Base-by-base conservation (phyloP, 495 filamentous ascomycete genomes). In the Pyronema omphalodes region DNA sequence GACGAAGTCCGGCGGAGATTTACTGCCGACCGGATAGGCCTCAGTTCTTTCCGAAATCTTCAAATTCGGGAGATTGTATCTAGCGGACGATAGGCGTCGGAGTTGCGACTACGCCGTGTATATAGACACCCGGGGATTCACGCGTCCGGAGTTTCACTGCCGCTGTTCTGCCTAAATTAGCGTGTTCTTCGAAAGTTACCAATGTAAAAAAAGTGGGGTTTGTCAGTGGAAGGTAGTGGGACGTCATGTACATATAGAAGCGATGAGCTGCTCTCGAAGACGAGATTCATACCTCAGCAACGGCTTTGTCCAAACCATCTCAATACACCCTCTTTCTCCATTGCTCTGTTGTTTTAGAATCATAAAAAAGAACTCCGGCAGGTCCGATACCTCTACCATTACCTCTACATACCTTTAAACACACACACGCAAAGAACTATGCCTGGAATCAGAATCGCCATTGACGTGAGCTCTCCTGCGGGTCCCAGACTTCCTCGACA, bases 371-470 rank as follows among this genome's bases (percentile, higher is more conserved):
- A 29, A 29, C 23, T 29, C 23, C 23, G 23, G 23, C 23, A 1
- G 23, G 23, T 5, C 23, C 23, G 23, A 29, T 29, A 29, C 23
- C 23, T 29, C 5, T 29, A 29, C 23, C 23, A 29, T 29, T 29
- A 29, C 23, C 23, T 29, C 23, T 29, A 29, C 23, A 29, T 29
- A 29, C 5, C 23, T 29, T 29, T 29, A 29, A 29, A 29, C 23
- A 29, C 23, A 29, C 23, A 29, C 39, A 29, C 23, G 5, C 39
- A 41, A 53, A 18, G 7, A 34, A 54, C 3, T 9, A 57, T 45
- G 53, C 53, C 44, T 18, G 59, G 63, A 46, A 66, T 66, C 29
- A 62, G 63, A 53, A 66, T 66, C 46, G 63, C 63, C 8, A 66
- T 66, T 54, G 63, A 66, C 34, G 63, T 60, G 47, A n/a, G 62